These are phyloP conservation scores for Yamadazyma philogaea DNA, from an alignment of 805 yeast genomes.

Conservation along the genomic window DNA sequence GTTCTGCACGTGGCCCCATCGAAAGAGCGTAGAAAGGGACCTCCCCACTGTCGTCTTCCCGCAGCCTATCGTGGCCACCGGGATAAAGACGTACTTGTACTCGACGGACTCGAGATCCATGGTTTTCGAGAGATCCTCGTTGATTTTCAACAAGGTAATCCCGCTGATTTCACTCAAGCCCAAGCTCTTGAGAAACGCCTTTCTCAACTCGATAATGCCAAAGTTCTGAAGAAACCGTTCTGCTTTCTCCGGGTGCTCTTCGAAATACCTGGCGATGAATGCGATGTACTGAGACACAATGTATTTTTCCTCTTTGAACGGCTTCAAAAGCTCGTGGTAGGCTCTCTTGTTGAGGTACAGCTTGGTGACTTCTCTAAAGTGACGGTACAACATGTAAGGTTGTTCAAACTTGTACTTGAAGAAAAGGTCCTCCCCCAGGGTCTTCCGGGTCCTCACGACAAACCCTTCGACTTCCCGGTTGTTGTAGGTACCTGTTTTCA, in stretches of 20 bases:
- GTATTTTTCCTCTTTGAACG: conserved; percentile 50
- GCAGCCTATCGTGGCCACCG: conserved; percentile 90
- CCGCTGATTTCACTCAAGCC: conserved; percentile 46
- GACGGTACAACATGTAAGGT: conserved; percentile 88
- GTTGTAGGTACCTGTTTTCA: conserved; percentile 66
- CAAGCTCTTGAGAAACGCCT: conserved; percentile 50
- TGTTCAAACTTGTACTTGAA: conserved; percentile 95
- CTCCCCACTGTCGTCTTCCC: conserved; percentile 86
- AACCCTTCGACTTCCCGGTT: conserved; percentile 87
- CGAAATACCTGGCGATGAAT: conserved; percentile 59
- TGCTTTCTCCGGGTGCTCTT: conserved; percentile 43
- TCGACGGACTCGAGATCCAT: conserved; percentile 15
- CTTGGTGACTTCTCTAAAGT: conserved; percentile 81
- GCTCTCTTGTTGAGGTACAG: conserved; percentile 40
- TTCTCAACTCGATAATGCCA: conserved; percentile 74
- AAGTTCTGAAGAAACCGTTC: conserved; percentile 51
- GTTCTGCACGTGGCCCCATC: conserved; percentile 77
- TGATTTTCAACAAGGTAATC: conserved; percentile 52
- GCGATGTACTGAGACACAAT: conserved; percentile 67
- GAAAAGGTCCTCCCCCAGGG: conserved; percentile 43
- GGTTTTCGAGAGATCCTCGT: conserved; percentile 28
- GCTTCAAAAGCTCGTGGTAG: conserved; percentile 29
- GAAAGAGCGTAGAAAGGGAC: conserved; percentile 51
- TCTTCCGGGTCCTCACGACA: conserved; percentile 66
- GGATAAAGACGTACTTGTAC: conserved; percentile 63